These are phyloP conservation scores for Jackrogersella multiformis DNA, from an alignment of 495 filamentous ascomycete species.

Conservation along the genomic window DNA sequence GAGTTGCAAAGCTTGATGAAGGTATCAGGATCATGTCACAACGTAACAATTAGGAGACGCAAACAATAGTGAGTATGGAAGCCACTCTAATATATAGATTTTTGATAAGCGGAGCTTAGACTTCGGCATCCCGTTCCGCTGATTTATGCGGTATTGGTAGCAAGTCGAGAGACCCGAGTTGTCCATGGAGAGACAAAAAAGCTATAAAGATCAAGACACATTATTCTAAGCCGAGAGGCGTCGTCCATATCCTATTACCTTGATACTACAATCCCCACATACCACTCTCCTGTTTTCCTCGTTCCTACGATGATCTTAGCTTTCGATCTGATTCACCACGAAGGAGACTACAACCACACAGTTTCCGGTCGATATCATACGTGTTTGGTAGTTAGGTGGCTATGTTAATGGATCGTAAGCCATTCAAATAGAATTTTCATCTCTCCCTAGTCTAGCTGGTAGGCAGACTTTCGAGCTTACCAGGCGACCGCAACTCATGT, in stretches of 20 bases:
- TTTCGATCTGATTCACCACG: slow-evolving; percentile 1
- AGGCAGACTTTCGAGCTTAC: slow-evolving; percentile 22
- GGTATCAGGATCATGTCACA: neutral
- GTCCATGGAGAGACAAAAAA: neutral
- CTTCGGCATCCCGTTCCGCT: neutral
- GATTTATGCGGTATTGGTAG: neutral
- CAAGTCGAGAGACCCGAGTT: neutral
- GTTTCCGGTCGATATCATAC: neutral
- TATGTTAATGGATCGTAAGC: slow-evolving; percentile 10
- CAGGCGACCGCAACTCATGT: neutral
- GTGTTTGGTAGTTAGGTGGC: slow-evolving; percentile 1
- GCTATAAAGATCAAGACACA: neutral
- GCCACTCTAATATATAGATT: neutral
- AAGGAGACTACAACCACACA: neutral
- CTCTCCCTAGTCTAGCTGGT: neutral
- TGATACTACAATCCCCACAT: slow-evolving; percentile 14
- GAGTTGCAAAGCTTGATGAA: neutral
- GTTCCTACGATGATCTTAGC: neutral
- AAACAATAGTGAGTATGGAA: neutral
- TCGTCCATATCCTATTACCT: neutral
- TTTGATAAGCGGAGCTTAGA: neutral
- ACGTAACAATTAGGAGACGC: neutral
- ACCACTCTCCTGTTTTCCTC: neutral
- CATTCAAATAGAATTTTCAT: neutral
- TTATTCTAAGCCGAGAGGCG: neutral